phyloP scores from a whole-genome alignment of 139 green algal genomes.

The Volvox reticuliferus region DNA sequence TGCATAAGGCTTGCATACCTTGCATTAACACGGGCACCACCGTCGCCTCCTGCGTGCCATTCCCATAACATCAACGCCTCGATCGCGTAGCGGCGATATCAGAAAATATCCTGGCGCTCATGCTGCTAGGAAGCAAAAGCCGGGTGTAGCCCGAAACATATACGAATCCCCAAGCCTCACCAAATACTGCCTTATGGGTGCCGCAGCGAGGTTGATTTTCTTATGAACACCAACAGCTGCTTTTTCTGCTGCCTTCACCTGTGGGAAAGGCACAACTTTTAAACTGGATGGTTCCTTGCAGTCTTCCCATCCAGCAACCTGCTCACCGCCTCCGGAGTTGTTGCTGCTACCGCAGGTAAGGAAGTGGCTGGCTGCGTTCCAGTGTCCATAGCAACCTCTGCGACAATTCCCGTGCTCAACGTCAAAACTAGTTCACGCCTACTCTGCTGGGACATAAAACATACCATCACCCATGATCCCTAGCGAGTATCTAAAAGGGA shows the following conservation, averaged over 20 bases:
- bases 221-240: constrained; percentile 67
- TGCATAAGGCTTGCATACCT: constrained; percentile 81
- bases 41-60: constrained; percentile 68
- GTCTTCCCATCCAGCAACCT: background rate
- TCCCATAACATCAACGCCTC: no score
- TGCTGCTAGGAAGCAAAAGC: no score
- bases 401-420: background rate
- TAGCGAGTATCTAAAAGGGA: background rate
- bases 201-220: constrained; percentile 67
- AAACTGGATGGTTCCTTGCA: background rate
- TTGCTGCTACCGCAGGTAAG: constrained; percentile 17
- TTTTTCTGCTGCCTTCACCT: constrained; percentile 74
- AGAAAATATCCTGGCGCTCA: no score
- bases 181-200: constrained; percentile 86
- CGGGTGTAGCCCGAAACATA: no score
- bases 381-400: background rate
- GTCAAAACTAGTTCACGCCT: no score
- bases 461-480: constrained; percentile 32
- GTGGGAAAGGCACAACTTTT: background rate
- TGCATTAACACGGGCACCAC: constrained; percentile 89
- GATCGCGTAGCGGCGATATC: no score
- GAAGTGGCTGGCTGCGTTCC: background rate
- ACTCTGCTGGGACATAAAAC: background rate
- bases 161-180: constrained; percentile 42
- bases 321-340: constrained; percentile 41